phyloP scores from a whole-genome alignment of 768 basidiomycete species.

The Lactarius evosmus region DNA sequence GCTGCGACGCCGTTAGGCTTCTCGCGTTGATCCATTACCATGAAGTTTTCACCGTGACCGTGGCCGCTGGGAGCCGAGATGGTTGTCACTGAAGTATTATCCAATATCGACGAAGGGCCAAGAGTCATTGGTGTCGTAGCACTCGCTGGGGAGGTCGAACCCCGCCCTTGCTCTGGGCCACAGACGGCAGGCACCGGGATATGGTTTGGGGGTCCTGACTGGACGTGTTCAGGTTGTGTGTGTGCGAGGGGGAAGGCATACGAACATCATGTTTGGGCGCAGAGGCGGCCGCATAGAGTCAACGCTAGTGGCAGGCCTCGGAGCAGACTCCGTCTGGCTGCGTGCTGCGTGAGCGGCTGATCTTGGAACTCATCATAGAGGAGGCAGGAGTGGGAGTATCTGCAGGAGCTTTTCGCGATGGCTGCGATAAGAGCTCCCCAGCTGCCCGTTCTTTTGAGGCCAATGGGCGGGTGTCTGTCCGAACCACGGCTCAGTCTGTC shows the following conservation, averaged over 20 bases:
- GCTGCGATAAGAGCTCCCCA: slow-evolving; percentile 6
- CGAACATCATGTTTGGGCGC: slow-evolving; percentile 22
- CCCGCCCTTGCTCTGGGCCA: slow-evolving; percentile 12
- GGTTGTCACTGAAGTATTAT: slow-evolving; percentile 31
- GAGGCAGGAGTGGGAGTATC: slow-evolving; percentile 5
- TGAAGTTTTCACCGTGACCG: slow-evolving; percentile 14
- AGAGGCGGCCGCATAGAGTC: slow-evolving; percentile 32
- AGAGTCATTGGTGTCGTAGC: slow-evolving; percentile 28
- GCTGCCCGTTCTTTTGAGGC: slow-evolving; percentile 5
- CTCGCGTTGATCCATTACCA: not conserved
- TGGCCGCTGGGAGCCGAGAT: slow-evolving; percentile 22
- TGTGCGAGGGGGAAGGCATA: slow-evolving; percentile 26
- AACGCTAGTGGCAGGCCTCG: slow-evolving; percentile 20
- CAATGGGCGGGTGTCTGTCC: not conserved
- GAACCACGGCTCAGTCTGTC: not conserved
- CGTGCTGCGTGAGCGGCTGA: slow-evolving; percentile 9
- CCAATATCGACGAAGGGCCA: slow-evolving; percentile 8
- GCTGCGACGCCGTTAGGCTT: not conserved
- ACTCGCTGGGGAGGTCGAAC: slow-evolving; percentile 30
- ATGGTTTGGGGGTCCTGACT: slow-evolving; percentile 5
- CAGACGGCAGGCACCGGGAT: not conserved
- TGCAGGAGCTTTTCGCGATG: slow-evolving; percentile 7
- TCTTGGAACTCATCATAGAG: not conserved
- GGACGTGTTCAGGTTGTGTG: slow-evolving; percentile 21
- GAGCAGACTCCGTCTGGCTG: slow-evolving; percentile 14